A percentile compares a stretch with the other conserved stretches of the same genome.
Evolutionary conservation across 2,329 filamentous ascomycete genomes (phyloP).

Genomic region (Fusarium tjaetaba): DNA sequence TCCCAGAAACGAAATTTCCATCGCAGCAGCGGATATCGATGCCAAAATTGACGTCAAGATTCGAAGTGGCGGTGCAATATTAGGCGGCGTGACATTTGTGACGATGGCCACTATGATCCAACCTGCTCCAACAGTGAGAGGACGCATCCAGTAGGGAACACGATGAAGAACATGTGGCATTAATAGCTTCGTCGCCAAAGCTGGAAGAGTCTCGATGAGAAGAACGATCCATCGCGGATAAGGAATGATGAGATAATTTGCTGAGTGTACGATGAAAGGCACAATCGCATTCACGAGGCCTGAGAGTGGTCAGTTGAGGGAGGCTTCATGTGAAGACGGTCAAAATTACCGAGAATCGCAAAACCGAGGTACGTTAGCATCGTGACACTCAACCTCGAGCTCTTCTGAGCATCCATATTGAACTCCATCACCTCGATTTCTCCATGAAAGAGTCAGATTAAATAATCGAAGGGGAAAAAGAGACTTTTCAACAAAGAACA

Average conservation of each 20-base stretch:
- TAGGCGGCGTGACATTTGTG: conserved; percentile 45
- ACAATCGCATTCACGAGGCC: conserved; percentile 47
- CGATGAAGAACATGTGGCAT: conserved; percentile 44
- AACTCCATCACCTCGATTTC: neutral
- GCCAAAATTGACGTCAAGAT: conserved; percentile 45
- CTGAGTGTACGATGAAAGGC: conserved; percentile 45
- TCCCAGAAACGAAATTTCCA: conserved; percentile 48
- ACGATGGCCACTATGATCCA: conserved; percentile 46
- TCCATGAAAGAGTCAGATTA: neutral
- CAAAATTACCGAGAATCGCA: conserved; percentile 38
- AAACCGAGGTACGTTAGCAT: conserved; percentile 42
- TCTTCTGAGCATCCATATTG: conserved; percentile 4
- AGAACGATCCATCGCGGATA: conserved; percentile 47
- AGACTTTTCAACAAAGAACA: neutral
- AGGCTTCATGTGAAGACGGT: neutral
- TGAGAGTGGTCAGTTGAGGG: conserved; percentile 26
- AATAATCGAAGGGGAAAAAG: neutral
- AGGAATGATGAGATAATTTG: conserved; percentile 50
- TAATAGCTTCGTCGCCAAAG: conserved; percentile 43
- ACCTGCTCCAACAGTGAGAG: conserved; percentile 38
- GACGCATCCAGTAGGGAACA: conserved; percentile 44
- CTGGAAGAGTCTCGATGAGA: conserved; percentile 47
- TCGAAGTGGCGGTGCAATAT: conserved; percentile 46
- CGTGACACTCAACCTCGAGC: conserved; percentile 3
- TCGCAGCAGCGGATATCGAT: conserved; percentile 43